Evolutionary conservation across 345 rosid genomes (phyloP).

Genomic region (Toxicodendron radicans): DNA sequence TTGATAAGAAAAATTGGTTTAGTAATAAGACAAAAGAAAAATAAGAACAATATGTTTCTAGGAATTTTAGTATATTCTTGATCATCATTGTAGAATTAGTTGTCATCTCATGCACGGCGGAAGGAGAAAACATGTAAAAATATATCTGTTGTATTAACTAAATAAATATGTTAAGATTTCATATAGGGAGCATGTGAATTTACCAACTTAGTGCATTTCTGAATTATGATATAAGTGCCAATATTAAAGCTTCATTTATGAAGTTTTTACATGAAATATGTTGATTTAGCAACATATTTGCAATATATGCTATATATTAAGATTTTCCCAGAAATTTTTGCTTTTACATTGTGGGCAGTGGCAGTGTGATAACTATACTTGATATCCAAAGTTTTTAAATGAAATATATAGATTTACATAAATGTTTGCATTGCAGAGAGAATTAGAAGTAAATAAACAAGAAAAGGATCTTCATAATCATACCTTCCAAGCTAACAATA

Average conservation of each 20-base stretch:
- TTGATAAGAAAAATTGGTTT: not conserved
- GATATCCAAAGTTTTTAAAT: too few species aligned
- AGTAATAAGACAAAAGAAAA: too few species aligned
- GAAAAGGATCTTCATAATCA: not conserved
- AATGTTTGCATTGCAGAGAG: not conserved
- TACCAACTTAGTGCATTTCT: not conserved
- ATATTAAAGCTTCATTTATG: too few species aligned
- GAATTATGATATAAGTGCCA: not conserved
- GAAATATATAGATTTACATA: not conserved
- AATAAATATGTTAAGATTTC: not conserved
- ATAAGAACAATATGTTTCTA: not conserved
- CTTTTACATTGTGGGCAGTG: too few species aligned
- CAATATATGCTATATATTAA: too few species aligned
- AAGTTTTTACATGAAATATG: not conserved
- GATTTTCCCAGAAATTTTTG: too few species aligned
- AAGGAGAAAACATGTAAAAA: too few species aligned
- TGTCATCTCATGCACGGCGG: too few species aligned
- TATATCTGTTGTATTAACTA: too few species aligned
- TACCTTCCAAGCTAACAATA: conserved; percentile 95
- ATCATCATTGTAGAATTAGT: not conserved
- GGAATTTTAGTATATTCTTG: not conserved
- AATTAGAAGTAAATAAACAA: not conserved
- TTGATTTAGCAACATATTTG: not conserved
- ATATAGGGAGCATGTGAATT: not conserved
- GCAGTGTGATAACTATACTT: too few species aligned